Conservation (phyloP, 2,329 filamentous ascomycete species). For the Tolypocladium endophyticum region DNA sequence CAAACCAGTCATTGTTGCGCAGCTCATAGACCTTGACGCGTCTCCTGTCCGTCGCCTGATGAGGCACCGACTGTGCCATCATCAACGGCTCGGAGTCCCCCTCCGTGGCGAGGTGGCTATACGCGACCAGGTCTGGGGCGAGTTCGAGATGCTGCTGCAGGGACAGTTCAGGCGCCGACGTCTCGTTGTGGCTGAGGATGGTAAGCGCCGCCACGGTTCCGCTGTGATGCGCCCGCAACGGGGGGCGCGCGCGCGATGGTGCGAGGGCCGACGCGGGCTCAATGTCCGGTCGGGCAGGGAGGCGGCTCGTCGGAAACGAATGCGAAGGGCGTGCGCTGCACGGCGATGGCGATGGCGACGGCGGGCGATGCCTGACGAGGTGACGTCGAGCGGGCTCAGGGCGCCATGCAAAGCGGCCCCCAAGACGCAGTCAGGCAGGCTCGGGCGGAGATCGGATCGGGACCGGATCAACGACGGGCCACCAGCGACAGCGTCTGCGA, state of each 20-base stretch:
- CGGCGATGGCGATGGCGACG: not conserved
- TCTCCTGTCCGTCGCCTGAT: slow-evolving; percentile 55
- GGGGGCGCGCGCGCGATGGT: slow-evolving; percentile 5
- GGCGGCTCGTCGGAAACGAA: not conserved
- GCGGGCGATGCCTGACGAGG: slow-evolving; percentile 1
- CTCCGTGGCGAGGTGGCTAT: slow-evolving; percentile 37
- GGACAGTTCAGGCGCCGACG: slow-evolving; percentile 40
- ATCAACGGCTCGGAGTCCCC: slow-evolving; percentile 51
- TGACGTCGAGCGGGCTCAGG: slow-evolving; percentile 11
- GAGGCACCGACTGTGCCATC: slow-evolving; percentile 63
- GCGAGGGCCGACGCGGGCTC: not conserved
- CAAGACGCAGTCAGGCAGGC: slow-evolving; percentile 1
- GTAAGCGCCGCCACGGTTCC: slow-evolving; percentile 47
- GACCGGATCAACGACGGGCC: slow-evolving; percentile 3
- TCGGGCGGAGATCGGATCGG: slow-evolving; percentile 5
- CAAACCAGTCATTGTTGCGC: slow-evolving; percentile 98
- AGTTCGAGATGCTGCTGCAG: slow-evolving; percentile 51
- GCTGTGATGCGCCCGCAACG: slow-evolving; percentile 15
- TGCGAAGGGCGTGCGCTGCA: not conserved
- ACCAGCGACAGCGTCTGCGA: not conserved
- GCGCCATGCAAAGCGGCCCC: slow-evolving; percentile 19
- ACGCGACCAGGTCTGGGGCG: slow-evolving; percentile 40
- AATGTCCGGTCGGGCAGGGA: not conserved
- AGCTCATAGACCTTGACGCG: slow-evolving; percentile 99
- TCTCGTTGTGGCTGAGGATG: slow-evolving; percentile 39